Evolutionary conservation across 371 early-diverging fungal species (phyloP).

Genomic region (Actinomucor elegans): DNA sequence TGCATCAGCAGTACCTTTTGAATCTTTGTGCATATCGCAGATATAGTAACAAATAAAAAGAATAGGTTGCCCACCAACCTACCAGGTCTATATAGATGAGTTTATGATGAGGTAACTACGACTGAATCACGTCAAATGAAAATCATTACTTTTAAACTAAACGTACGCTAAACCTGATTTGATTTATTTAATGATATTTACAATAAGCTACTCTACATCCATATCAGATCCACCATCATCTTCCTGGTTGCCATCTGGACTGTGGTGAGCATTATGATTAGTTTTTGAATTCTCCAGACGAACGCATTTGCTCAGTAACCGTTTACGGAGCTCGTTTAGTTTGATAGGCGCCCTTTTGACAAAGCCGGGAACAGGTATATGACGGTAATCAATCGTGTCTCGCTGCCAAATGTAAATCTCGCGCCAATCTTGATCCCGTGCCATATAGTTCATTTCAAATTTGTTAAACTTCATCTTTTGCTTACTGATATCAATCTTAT

Average conservation of each 20-base stretch:
- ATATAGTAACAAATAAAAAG: too few species aligned
- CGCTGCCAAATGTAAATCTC: slow-evolving; percentile 31
- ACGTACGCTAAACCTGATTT: too few species aligned
- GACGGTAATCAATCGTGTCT: slow-evolving; percentile 38
- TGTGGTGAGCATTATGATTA: slow-evolving; percentile 1
- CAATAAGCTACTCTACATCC: slow-evolving; percentile 35
- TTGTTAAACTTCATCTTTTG: slow-evolving; percentile 30
- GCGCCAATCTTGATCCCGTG: slow-evolving; percentile 29
- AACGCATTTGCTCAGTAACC: slow-evolving; percentile 21
- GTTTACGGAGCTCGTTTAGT: slow-evolving; percentile 18
- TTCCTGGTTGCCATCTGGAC: background rate
- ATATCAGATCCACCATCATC: slow-evolving; percentile 29
- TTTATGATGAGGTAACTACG: too few species aligned
- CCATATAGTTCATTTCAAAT: slow-evolving; percentile 25
- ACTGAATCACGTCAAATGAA: too few species aligned
- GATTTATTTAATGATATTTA: too few species aligned
- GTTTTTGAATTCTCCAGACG: slow-evolving; percentile 19
- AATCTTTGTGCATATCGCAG: too few species aligned
- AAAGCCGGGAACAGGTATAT: slow-evolving; percentile 36
- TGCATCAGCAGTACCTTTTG: too few species aligned
- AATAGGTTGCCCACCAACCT: too few species aligned
- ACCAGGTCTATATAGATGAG: too few species aligned
- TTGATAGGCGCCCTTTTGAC: slow-evolving; percentile 21
- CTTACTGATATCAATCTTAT: slow-evolving; percentile 32
- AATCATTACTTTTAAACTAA: too few species aligned